Evolutionary conservation across 352 stramenopile species (phyloP), one percentile per base, ranked within the genome.

Genomic region (Globisporangium recalcitrans): DNA sequence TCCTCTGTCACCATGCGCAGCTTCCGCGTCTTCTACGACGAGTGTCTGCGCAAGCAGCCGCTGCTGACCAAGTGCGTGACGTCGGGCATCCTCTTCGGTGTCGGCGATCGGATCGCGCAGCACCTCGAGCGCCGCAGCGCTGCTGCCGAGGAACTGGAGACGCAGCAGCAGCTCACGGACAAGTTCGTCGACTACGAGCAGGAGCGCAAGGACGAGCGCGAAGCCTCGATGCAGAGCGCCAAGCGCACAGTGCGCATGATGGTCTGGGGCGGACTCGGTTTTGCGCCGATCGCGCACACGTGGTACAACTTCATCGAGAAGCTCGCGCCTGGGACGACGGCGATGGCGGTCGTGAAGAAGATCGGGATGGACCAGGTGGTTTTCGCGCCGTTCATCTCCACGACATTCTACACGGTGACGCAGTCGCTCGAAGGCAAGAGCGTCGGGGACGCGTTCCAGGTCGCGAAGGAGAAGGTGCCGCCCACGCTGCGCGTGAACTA

Each of bases 211-310:
- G 24, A 26, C 10, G 21, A 54, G 8, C 24, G 38, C 0, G 27
- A 47, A 0, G 49, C 27, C 1, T 9, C 34, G 9, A 3, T 26
- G 24, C 44, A 62, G 53, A 58, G 49, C 16, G 48, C 29, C 10
- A 26, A 56, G 2, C 64, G 75, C 10, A 85, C 74, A n/a, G 52
- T 58, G 11, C 72, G 78, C 58, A 79, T 94, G 78, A 82, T 93
- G 62, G 74, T 95, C 36, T 97, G 95, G 68, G 89, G 89, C 29
- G 82, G 93, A 11, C 58, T 93, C 16, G 74, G 96, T 40, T 86
- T 95, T 64, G 86, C 90, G 29, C 88, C 90, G 14, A 78, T 77
- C 65, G 94, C 93, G 74, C 88, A 98, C 71, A 94, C 82, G 55
- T 97, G 94, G 69, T 97, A 96, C 63, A 73, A 87, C 22, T 48